phyloP scores from a whole-genome alignment of 108 stramenopile species.

The Skeletonema marinoi region DNA sequence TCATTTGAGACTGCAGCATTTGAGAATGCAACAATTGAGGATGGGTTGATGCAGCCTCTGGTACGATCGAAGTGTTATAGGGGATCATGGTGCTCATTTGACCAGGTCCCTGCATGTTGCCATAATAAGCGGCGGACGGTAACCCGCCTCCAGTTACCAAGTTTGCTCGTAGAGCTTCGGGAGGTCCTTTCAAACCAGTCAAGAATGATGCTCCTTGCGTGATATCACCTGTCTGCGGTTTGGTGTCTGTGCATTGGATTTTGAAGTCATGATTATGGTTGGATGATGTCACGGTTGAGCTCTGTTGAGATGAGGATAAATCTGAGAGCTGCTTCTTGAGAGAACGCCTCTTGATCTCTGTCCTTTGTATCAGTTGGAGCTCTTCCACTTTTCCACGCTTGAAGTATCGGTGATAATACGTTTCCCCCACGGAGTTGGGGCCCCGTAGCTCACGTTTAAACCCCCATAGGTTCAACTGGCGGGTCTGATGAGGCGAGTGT shows the following conservation, averaged over 20 bases:
- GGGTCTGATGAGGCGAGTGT: not conserved
- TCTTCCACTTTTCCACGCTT: not conserved
- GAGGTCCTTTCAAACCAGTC: not conserved
- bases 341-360: not conserved
- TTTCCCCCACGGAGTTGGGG: not conserved
- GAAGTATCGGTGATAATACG: not conserved
- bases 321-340: not conserved
- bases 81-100: not conserved
- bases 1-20: not conserved
- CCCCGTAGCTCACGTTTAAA: constrained; percentile 3
- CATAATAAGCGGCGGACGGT: not conserved
- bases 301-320: not conserved
- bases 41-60: too few species aligned
- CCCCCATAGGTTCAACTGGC: not conserved
- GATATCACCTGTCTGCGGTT: not conserved
- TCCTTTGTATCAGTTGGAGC: not conserved
- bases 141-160: not conserved
- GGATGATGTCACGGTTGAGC: not conserved
- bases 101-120: not conserved
- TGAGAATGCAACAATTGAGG: not conserved
- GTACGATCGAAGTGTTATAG: not conserved
- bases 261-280: not conserved
- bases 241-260: not conserved
- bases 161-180: not conserved
- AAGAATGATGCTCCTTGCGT: not conserved